Base-by-base conservation (phyloP, 768 basidiomycete species). In the Sistotremastrum niveocremeum region DNA sequence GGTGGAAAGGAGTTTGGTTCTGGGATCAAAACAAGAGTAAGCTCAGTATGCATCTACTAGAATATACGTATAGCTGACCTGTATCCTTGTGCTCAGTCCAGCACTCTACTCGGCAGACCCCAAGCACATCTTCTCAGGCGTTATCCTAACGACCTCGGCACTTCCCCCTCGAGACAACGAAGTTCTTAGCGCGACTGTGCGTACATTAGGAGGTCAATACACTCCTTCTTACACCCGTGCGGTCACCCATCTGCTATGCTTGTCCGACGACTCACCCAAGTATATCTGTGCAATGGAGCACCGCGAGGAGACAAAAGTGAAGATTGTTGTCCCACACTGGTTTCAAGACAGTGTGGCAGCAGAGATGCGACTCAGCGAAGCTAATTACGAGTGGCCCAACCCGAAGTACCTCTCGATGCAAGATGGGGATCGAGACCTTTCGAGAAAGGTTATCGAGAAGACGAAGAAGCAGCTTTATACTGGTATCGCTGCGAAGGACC, bases 251-350 rank as follows among this genome's bases (percentile, higher is more conserved):
- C 72, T 94, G 42, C 84, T 93, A 53, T 76, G 77, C 32, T 61
- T 81, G 34, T 62, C 66, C 44, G 42, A 57, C 0, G 65, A 66
- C 2, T 76, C 76, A 4, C 59, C 66, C 31, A 79, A 78, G 57
- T 79, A 74, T 47, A 57, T 64, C 33, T 68, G 65, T 3, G 70
- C 72, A 32, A 64, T 81, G 51, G 75, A 81, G 51, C 79, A 73
- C 59, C 71, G 76, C 43, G 60, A 72, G 3, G 63, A 71, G 41
- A 79, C 77, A 0, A 62, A 67, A 6, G 73, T 91, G 54, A 75
- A 71, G 42, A 66, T 89, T 7, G 56, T 95, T n/a, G 70, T 89
- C 0, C 91, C 90, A 0, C 86, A 91, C 51, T 95, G 91, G 90
- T 91, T 91, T 49, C 85, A 91, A 53, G 87, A 90, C 52, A 71